phyloP scores from a whole-genome alignment of 2,329 filamentous ascomycete species.

The Onygena corvina region DNA sequence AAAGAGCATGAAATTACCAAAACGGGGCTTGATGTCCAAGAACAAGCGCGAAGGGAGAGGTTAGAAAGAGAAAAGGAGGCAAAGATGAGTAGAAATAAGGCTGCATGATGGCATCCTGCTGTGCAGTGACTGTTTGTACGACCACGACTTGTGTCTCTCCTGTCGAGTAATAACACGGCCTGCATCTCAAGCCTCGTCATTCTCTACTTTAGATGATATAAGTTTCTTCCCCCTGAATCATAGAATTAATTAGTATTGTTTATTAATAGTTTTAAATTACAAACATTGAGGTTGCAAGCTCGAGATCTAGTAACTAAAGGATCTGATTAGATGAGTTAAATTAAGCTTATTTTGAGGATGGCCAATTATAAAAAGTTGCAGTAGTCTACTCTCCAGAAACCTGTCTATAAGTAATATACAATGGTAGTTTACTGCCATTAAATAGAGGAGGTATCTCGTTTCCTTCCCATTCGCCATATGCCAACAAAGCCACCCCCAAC shows the following conservation, averaged over 20 bases:
- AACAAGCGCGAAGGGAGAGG: constrained; percentile 30
- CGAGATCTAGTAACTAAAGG: not conserved
- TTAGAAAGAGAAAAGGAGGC: constrained; percentile 17
- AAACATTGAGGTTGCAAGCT: not conserved
- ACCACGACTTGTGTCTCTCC: not conserved
- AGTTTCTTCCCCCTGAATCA: no score
- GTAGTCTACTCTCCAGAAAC: no score
- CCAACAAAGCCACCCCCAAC: constrained; percentile 43
- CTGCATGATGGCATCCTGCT: not conserved
- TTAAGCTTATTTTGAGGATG: not conserved
- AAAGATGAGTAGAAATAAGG: constrained; percentile 12
- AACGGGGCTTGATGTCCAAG: constrained; percentile 36
- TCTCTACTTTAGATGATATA: no score
- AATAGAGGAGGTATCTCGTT: no score
- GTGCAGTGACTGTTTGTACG: not conserved
- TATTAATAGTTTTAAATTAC: no score
- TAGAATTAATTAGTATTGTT: no score
- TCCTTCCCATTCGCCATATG: constrained; percentile 36
- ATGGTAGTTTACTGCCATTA: no score
- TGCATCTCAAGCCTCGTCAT: no score
- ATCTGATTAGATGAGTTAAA: not conserved
- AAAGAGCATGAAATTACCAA: constrained; percentile 34
- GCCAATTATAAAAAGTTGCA: not conserved
- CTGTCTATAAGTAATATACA: no score
- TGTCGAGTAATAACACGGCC: no score